Conservation (phyloP, 495 filamentous ascomycete genomes). For the Aspergillus taichungensis region DNA sequence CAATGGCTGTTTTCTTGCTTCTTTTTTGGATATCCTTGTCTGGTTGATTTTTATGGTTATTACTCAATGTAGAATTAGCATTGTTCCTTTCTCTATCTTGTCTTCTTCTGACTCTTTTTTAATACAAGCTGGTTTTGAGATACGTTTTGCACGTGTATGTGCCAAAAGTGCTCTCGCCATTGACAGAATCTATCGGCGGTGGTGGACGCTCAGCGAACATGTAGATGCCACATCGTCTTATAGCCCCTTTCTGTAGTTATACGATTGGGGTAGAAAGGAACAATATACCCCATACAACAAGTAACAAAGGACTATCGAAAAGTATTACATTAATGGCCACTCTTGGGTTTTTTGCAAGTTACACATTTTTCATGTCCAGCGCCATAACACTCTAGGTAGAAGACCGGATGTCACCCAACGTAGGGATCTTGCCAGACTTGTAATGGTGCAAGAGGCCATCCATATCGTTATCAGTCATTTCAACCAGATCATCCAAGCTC, state of each 20-base stretch:
- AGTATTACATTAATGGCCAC: too few relatives aligned
- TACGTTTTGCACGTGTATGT: slow-evolving; percentile 13
- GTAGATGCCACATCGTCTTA: too few relatives aligned
- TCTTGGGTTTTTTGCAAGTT: too few relatives aligned
- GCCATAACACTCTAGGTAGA: too few relatives aligned
- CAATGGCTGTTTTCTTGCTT: slow-evolving; percentile 8
- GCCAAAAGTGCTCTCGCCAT: slow-evolving; percentile 3
- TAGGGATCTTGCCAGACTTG: slow-evolving; percentile 35
- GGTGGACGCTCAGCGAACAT: too few relatives aligned
- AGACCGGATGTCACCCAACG: slow-evolving; percentile 29
- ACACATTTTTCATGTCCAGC: too few relatives aligned
- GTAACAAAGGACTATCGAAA: too few relatives aligned
- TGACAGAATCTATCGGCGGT: neutral
- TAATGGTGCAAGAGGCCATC: slow-evolving; percentile 64
- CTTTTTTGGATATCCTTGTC: slow-evolving; percentile 30
- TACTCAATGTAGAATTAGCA: slow-evolving; percentile 18
- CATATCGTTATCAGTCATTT: slow-evolving; percentile 82
- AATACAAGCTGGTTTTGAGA: neutral
- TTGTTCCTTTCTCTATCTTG: slow-evolving; percentile 21
- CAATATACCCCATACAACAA: too few relatives aligned
- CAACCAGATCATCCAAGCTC: slow-evolving; percentile 74
- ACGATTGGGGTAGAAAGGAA: too few relatives aligned
- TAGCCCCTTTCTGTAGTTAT: too few relatives aligned
- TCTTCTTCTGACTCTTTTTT: slow-evolving; percentile 7
- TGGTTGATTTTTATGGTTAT: slow-evolving; percentile 6